Evolutionary conservation across 139 green algal genomes (phyloP).

Genomic region (Micromonas pusilla): DNA sequence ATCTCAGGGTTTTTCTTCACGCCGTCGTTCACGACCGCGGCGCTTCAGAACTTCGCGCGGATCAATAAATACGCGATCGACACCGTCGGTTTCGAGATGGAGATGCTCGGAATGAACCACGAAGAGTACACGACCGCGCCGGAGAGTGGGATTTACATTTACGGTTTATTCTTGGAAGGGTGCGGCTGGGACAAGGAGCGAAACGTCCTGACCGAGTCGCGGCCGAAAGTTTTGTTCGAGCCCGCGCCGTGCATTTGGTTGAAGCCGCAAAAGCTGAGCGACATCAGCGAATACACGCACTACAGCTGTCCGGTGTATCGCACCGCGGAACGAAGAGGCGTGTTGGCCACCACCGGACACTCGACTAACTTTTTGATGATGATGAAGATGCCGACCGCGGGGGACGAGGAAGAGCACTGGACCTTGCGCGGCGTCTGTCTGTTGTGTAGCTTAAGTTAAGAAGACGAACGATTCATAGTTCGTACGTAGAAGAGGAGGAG

Average conservation of each 20-base stretch:
- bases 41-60: constrained; percentile 64
- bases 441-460: constrained; percentile 46
- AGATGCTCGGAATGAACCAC: constrained; percentile 54
- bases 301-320: constrained; percentile 63
- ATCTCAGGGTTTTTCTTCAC: constrained; percentile 74
- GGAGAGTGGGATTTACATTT: constrained; percentile 48
- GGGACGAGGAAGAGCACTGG: constrained; percentile 54
- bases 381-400: constrained; percentile 51
- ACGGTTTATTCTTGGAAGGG: constrained; percentile 41
- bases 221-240: constrained; percentile 36
- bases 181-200: constrained; percentile 34
- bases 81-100: constrained; percentile 35
- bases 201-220: constrained; percentile 32
- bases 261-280: constrained; percentile 16
- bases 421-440: constrained; percentile 61
- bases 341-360: constrained; percentile 68
- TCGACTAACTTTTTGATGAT: constrained; percentile 79
- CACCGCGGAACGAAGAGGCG: constrained; percentile 32
- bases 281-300: constrained; percentile 43
- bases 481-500: too few relatives aligned
- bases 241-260: constrained; percentile 39
- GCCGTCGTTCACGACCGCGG: constrained; percentile 41
- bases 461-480: too few relatives aligned
- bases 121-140: constrained; percentile 42
- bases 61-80: constrained; percentile 49